phyloP scores from a whole-genome alignment of 768 basidiomycete species.

The Termitomyces sp. region DNA sequence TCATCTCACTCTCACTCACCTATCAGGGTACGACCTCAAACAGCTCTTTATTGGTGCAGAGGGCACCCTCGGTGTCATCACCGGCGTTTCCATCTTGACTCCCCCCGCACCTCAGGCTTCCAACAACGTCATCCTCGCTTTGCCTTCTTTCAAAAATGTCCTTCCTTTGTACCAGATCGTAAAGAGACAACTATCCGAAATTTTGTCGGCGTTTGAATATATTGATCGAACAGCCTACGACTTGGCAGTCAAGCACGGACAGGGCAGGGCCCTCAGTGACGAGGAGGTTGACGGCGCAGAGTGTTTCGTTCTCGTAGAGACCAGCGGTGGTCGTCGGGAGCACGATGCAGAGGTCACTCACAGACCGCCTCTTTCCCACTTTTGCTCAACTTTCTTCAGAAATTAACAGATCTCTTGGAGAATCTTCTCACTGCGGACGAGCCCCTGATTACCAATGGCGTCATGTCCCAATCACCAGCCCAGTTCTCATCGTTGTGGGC shows the following conservation, averaged over 20 bases:
- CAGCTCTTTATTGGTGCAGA: conserved; percentile 98
- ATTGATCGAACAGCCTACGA: conserved; percentile 86
- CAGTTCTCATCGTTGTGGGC: conserved; percentile 92
- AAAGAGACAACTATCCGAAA: conserved; percentile 83
- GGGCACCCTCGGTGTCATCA: conserved; percentile 93
- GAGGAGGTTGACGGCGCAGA: conserved; percentile 72
- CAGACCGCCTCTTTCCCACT: not conserved
- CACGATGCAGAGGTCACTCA: conserved; percentile 87
- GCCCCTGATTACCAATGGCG: conserved; percentile 83
- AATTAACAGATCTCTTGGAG: conserved; percentile 78
- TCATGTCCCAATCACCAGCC: conserved; percentile 83
- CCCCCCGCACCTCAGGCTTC: conserved; percentile 77
- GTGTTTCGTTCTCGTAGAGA: conserved; percentile 92
- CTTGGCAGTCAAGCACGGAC: conserved; percentile 76
- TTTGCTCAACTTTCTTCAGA: conserved; percentile 42
- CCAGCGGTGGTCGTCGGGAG: conserved; percentile 85
- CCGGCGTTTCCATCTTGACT: conserved; percentile 91
- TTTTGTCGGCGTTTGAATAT: conserved; percentile 96
- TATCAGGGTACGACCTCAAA: conserved; percentile 92
- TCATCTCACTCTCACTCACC: not conserved
- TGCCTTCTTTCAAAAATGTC: conserved; percentile 83
- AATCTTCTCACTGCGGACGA: conserved; percentile 65
- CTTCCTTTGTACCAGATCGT: conserved; percentile 79
- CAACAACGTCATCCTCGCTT: conserved; percentile 88
- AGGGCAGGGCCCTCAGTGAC: conserved; percentile 69